Percentiles rank a stretch among this genome's conserved stretches.
Evolutionary conservation across 1,284 basidiomycete species (phyloP).

Genomic region (Ganoderma lucidum): DNA sequence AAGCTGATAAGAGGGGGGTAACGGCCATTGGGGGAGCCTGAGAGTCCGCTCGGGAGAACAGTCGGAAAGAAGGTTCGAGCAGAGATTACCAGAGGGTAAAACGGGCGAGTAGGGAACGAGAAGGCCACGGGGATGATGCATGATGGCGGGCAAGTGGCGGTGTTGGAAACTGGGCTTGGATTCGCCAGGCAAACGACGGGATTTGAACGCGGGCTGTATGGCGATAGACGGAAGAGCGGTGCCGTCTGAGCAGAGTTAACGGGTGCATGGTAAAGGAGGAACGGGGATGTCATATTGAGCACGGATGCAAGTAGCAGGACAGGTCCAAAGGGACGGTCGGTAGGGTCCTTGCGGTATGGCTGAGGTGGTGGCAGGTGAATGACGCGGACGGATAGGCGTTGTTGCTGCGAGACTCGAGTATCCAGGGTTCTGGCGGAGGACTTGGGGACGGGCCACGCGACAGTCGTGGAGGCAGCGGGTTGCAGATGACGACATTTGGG

Average conservation of each 20-base stretch:
- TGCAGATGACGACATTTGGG: conserved; percentile 1
- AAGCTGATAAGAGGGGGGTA: conserved; percentile 9
- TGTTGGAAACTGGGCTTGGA: conserved; percentile 5
- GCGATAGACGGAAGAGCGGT: conserved; percentile 3
- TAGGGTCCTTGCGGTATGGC: neutral
- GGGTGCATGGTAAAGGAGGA: conserved; percentile 12
- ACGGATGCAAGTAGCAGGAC: neutral
- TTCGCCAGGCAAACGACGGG: conserved; percentile 5
- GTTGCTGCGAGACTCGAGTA: conserved; percentile 1
- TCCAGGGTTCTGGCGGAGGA: neutral
- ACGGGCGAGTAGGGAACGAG: neutral
- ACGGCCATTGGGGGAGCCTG: conserved; percentile 1
- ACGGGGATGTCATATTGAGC: conserved; percentile 7
- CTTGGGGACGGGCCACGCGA: neutral
- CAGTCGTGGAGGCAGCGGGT: neutral
- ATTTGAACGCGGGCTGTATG: conserved; percentile 10
- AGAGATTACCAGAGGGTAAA: neutral
- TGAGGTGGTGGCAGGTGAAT: neutral
- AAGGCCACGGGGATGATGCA: neutral
- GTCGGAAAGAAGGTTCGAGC: conserved; percentile 4
- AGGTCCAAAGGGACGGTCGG: neutral
- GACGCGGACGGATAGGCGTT: neutral
- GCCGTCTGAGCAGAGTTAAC: conserved; percentile 9
- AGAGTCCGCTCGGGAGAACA: conserved; percentile 8
- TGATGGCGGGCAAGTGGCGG: conserved; percentile 4